These are phyloP conservation scores for Aspergillus fumigatiaffinis DNA, from an alignment of 2,329 filamentous ascomycete species.

Conservation along the genomic window DNA sequence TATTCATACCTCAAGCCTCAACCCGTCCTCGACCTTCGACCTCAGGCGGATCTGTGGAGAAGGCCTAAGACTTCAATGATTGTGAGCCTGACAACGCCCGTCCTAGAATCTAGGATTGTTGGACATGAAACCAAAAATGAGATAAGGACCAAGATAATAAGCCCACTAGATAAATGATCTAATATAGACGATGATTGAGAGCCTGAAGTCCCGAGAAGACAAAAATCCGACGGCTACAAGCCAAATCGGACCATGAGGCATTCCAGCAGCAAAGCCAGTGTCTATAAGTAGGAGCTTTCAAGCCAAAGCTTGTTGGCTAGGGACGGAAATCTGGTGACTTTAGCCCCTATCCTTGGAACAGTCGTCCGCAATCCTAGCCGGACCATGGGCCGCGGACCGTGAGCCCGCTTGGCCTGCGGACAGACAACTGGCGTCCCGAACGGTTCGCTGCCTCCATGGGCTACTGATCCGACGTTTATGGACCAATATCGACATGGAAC, in stretches of 20 bases:
- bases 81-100: too few species aligned
- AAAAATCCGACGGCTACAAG: not conserved
- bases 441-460: not conserved
- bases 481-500: not conserved
- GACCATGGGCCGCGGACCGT: not conserved
- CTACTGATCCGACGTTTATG: not conserved
- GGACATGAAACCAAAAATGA: too few species aligned
- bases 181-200: not conserved
- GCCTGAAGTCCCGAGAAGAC: not conserved
- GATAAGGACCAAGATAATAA: not conserved
- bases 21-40: too few species aligned
- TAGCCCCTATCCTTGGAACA: not conserved
- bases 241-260: not conserved
- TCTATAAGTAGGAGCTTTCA: not conserved
- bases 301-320: not conserved
- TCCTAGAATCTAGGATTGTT: too few species aligned
- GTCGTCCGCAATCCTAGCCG: not conserved
- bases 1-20: too few species aligned
- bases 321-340: not conserved
- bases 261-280: not conserved
- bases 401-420: not conserved
- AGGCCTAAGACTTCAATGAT: too few species aligned
- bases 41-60: too few species aligned
- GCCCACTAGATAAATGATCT: not conserved
- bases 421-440: not conserved